Evolutionary conservation across 306 rosid species (phyloP), one percentile per base, ranked within the genome.

Genomic region (Amphicarpaea edgeworthii): DNA sequence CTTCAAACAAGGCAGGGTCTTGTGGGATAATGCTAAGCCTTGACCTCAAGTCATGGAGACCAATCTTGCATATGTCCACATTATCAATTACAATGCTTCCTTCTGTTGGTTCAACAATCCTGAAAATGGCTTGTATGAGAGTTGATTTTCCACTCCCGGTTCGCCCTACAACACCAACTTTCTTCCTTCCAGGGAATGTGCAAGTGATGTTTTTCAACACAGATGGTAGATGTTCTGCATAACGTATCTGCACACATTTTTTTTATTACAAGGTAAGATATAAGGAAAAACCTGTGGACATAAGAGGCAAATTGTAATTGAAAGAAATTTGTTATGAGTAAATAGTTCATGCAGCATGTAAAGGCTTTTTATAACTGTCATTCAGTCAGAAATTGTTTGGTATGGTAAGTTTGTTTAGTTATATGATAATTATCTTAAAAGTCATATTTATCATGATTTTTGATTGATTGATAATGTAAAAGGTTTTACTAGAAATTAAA

Each of bases 101-200:
- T 45, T 88, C 97, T 73, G 85, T 85, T 16, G 97, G 97, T 70
- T 94, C 98, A 73, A 94, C 96, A 32, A 92, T 57, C 84, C 97
- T 87, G 83, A 94, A 94, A 79, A 94, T 79, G 15, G 97, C 98
- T 9, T 94, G 98, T 57, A 95, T 95, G 53, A 95, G 95, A 15
- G 98, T 95, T 61, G 98, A 92, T 83, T 95, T 95, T 64, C 98
- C 98, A 57, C 98, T 95, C 6, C 98, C 98, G 0, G 98, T 95
- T 12, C 98, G 90, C 82, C 98, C 98, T 6, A 94, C 98, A 7
- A 94, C 97, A 10, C 98, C 98, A 6, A 92, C 82, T 80, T 95
- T 92, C 83, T 84, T 92, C 82, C 86, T 79, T 78, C 97, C 98
- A 0, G 98, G 97, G 72, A 95, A 90, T 57, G 97, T 92, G 84